These are phyloP conservation scores for Dryas octopetala DNA, from an alignment of 306 rosid species.

Conservation along the genomic window DNA sequence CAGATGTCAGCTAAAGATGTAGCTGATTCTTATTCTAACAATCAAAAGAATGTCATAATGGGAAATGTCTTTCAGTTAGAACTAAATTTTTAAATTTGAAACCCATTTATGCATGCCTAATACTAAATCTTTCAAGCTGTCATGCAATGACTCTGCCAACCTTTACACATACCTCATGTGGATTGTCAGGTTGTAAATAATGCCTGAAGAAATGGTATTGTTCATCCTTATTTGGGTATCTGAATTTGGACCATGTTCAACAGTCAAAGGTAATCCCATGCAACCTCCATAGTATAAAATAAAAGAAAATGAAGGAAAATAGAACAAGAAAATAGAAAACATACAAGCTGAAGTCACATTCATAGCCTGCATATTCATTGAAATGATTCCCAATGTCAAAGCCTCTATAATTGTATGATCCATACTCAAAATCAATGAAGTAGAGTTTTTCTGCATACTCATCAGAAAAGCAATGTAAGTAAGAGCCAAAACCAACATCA, in stretches of 20 bases:
- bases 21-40: no score
- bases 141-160: background rate
- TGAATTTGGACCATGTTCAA: slow-evolving; percentile 34
- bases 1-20: no score
- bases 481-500: background rate
- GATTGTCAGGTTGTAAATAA: slow-evolving; percentile 74
- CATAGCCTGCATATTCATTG: slow-evolving; percentile 89
- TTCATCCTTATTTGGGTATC: slow-evolving; percentile 73
- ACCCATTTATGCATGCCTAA: background rate
- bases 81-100: background rate
- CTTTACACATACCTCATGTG: slow-evolving; percentile 55
- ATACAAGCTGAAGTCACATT: slow-evolving; percentile 77
- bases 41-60: no score
- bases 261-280: slow-evolving; percentile 17
- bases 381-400: slow-evolving; percentile 94
- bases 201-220: slow-evolving; percentile 86
- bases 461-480: slow-evolving; percentile 27
- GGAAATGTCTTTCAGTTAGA: background rate
- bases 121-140: slow-evolving; percentile 12
- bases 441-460: slow-evolving; percentile 70
- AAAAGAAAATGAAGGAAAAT: slow-evolving; percentile 3
- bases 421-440: slow-evolving; percentile 94
- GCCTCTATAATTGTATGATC: slow-evolving; percentile 93
- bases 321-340: slow-evolving; percentile 27
- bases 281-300: background rate